Evolutionary conservation across 2,329 filamentous ascomycete species (phyloP), one percentile per base, ranked within the genome.

Genomic region (Colletotrichum sp.): DNA sequence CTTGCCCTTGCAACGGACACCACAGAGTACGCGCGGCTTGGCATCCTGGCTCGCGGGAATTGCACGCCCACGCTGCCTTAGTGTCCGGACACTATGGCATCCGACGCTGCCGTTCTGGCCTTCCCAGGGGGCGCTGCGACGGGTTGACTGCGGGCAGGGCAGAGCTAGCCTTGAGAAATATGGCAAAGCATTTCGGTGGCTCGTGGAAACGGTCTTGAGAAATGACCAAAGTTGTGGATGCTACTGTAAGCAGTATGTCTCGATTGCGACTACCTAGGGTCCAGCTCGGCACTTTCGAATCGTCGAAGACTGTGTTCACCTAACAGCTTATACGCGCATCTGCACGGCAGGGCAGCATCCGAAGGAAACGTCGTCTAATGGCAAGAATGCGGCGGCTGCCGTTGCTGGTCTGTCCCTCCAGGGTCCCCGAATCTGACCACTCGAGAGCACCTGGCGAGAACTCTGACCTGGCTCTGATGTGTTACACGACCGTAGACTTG

Each of bases 1-100:
- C 65, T 36, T 30, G 13, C 48, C 48, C 66, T 59, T 68, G 48
- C 52, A 68, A 68, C 28, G 52, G 30, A 3, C 48, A 55, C 63
- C 34, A 30, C 18, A 52, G 26, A 52, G 63, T 39, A 73, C 71
- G 65, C 71, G 71, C 48, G 67, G 67, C 67, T 74, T 71, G 67
- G 71, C 59, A 55, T 55, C 12, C 64, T 64, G 61, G 61, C 36
- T 65, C 61, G 28, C 28, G 32, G 30, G 39, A 52, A 52, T 34
- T 55, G 21, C 55, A 48, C 26, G 26, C 52, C 43, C 6, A 48
- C 18, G n/a, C 6, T 48, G 18, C 43, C 43, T 48, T 30, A 55
- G 67, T 26, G 16, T 28, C 28, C 67, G 66, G 60, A 71, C 59
- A 26, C 67, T 16, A 34, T 65, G 21, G 60, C 48, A 71, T 74